Conservation (phyloP, 495 filamentous ascomycete species). For the Penicillium ochrochloron region DNA sequence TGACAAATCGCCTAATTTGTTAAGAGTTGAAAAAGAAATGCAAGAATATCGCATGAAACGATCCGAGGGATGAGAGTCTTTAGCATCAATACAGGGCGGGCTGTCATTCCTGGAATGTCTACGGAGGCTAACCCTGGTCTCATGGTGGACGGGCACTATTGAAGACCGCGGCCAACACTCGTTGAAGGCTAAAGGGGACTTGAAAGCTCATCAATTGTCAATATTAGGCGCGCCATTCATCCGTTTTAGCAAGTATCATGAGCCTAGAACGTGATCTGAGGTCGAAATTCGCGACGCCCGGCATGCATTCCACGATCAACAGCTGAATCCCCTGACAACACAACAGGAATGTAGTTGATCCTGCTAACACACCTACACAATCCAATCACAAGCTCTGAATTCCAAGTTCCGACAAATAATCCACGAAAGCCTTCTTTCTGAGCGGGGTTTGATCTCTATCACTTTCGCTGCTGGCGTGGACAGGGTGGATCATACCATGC, state of each 20-base stretch:
- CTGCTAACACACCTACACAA: background rate
- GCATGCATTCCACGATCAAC: conserved; percentile 28
- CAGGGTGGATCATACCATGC: conserved; percentile 27
- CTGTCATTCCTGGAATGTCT: conserved; percentile 4
- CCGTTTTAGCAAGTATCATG: background rate
- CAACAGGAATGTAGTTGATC: conserved; percentile 28
- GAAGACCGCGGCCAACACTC: background rate
- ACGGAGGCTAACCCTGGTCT: background rate
- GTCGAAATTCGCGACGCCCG: background rate
- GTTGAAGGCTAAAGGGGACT: background rate
- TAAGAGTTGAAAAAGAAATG: background rate
- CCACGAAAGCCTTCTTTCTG: background rate
- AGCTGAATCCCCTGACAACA: conserved; percentile 31
- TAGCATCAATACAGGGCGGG: background rate
- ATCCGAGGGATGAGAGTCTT: background rate
- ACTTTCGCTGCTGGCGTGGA: conserved; percentile 19
- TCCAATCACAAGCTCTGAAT: conserved; percentile 22
- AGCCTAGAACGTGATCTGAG: conserved; percentile 14
- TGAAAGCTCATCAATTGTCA: background rate
- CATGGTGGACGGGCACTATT: background rate
- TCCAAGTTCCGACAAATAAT: background rate
- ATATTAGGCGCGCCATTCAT: background rate
- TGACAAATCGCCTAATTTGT: conserved; percentile 1
- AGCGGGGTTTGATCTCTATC: background rate
- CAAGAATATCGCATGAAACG: background rate